Percentiles rank a stretch among this genome's conserved stretches.
phyloP scores from a whole-genome alignment of 179 eudicot genomes.

The Nepenthes alata region DNA sequence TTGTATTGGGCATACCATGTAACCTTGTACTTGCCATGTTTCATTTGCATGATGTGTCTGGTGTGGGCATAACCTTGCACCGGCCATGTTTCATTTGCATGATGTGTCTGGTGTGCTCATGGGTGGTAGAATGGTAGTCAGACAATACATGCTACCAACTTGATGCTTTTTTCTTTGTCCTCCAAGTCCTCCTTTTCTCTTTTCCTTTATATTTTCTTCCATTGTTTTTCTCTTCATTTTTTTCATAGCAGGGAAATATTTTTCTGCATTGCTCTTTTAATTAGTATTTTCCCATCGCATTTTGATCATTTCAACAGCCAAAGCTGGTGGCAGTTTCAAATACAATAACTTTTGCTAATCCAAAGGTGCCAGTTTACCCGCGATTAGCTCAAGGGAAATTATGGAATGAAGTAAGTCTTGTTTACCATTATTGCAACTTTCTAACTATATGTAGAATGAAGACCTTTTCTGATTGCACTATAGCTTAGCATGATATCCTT shows the following conservation, averaged over 20 bases:
- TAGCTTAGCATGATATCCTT: too few relatives aligned
- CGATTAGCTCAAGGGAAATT: conserved; percentile 69
- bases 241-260: too few relatives aligned
- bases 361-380: conserved; percentile 72
- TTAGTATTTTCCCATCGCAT: neutral
- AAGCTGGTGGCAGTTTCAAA: conserved; percentile 68
- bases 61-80: neutral
- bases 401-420: conserved; percentile 62
- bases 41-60: neutral
- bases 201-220: neutral
- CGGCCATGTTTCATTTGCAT: neutral
- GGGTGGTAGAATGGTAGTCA: too few relatives aligned
- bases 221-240: neutral
- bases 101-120: neutral
- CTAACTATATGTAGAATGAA: too few relatives aligned
- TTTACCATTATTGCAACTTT: neutral
- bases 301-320: conserved; percentile 30
- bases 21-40: neutral
- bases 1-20: too few relatives aligned
- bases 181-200: too few relatives aligned
- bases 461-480: too few relatives aligned
- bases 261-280: too few relatives aligned
- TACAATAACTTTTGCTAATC: conserved; percentile 48
- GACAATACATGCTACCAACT: neutral
- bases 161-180: too few relatives aligned